These are phyloP conservation scores for Paramyrothecium sp. DNA, from an alignment of 2,329 filamentous ascomycete species.

Conservation along the genomic window DNA sequence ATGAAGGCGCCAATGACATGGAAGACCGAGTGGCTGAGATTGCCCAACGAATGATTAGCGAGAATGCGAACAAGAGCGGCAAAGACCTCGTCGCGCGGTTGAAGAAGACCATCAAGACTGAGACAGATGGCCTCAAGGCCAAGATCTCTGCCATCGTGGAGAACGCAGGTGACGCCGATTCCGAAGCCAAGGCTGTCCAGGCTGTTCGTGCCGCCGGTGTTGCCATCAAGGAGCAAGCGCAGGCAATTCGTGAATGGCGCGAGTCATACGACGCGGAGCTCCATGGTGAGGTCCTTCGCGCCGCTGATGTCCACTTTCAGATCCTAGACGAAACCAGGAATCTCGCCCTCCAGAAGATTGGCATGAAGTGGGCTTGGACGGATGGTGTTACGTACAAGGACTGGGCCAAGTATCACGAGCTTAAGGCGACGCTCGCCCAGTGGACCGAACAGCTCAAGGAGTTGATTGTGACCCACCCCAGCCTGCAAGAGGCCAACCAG, in stretches of 20 bases:
- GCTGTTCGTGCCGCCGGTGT: slow-evolving; percentile 67
- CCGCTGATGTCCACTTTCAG: slow-evolving; percentile 76
- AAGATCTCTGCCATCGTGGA: slow-evolving; percentile 65
- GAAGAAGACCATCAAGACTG: slow-evolving; percentile 62
- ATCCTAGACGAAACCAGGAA: slow-evolving; percentile 82
- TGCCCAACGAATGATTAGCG: slow-evolving; percentile 52
- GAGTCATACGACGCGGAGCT: slow-evolving; percentile 70
- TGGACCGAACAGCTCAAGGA: slow-evolving; percentile 83
- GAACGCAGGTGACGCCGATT: slow-evolving; percentile 44
- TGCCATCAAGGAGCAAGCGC: slow-evolving; percentile 73
- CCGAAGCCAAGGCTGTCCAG: slow-evolving; percentile 40
- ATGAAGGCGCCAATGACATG: slow-evolving; percentile 75
- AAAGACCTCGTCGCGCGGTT: slow-evolving; percentile 67
- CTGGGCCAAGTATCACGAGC: slow-evolving; percentile 90
- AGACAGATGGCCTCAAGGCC: slow-evolving; percentile 64
- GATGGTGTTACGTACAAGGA: slow-evolving; percentile 96
- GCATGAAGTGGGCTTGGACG: slow-evolving; percentile 94
- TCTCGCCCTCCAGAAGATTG: slow-evolving; percentile 84
- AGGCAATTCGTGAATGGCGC: slow-evolving; percentile 75
- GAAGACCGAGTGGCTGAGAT: slow-evolving; percentile 66
- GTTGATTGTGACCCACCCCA: slow-evolving; percentile 71
- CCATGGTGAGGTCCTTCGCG: slow-evolving; percentile 64
- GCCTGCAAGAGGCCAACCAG: slow-evolving; percentile 65
- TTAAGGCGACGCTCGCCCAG: slow-evolving; percentile 78
- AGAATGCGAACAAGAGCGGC: slow-evolving; percentile 65